A percentile compares a stretch with the other conserved stretches of the same genome.
Conservation (phyloP, 2,329 filamentous ascomycete species). For the Triangularia verruculosa region DNA sequence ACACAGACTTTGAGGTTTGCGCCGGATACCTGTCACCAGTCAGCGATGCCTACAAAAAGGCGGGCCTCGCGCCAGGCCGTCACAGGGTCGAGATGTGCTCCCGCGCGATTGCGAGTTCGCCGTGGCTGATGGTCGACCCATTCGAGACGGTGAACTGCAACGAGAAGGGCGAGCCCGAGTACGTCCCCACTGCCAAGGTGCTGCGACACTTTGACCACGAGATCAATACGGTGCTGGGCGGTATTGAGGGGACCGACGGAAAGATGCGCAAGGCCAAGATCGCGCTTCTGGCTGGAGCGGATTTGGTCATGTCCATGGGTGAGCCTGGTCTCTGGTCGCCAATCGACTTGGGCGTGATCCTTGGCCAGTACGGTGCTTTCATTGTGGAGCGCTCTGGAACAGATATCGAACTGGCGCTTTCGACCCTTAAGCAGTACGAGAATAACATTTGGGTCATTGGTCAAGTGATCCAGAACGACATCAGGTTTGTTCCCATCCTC, state of each 20-base stretch:
- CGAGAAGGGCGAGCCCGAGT: slow-evolving; percentile 57
- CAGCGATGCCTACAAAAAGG: slow-evolving; percentile 67
- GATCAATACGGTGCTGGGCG: slow-evolving; percentile 75
- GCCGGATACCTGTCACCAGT: slow-evolving; percentile 78
- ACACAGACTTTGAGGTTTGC: slow-evolving; percentile 68
- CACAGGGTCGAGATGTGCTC: slow-evolving; percentile 84
- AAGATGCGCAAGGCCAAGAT: slow-evolving; percentile 68
- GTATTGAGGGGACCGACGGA: slow-evolving; percentile 67
- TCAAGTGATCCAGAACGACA: slow-evolving; percentile 83
- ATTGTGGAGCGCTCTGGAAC: slow-evolving; percentile 86
- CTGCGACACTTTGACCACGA: slow-evolving; percentile 89
- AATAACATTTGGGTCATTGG: slow-evolving; percentile 86
- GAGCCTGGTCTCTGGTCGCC: slow-evolving; percentile 79
- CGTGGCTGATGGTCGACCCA: slow-evolving; percentile 82
- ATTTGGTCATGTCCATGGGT: slow-evolving; percentile 51
- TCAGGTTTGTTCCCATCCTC: slow-evolving; percentile 52
- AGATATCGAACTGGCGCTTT: slow-evolving; percentile 82
- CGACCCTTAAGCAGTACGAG: slow-evolving; percentile 76
- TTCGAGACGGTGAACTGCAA: slow-evolving; percentile 71
- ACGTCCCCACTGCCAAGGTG: slow-evolving; percentile 84
- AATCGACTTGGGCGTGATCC: slow-evolving; percentile 82
- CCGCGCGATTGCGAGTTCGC: slow-evolving; percentile 71
- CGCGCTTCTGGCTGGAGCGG: slow-evolving; percentile 72
- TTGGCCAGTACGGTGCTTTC: slow-evolving; percentile 78
- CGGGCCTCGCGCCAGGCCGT: slow-evolving; percentile 68